phyloP scores from a whole-genome alignment of 257 asterid species.

The Linderniella brevidens region DNA sequence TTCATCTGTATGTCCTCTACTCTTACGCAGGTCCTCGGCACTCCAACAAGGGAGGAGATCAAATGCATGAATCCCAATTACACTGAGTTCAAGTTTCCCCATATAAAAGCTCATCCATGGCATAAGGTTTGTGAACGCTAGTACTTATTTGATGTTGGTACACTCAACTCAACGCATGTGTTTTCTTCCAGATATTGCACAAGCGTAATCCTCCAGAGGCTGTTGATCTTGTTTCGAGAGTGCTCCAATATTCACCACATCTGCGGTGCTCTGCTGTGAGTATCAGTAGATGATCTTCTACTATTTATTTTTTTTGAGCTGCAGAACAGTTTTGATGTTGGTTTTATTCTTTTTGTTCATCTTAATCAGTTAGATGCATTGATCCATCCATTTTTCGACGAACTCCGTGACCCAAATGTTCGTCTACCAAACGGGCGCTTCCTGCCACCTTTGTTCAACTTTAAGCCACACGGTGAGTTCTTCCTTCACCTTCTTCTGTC shows the following conservation, averaged over 20 bases:
- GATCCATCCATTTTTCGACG: conserved; percentile 56
- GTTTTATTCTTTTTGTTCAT: no score
- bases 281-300: background rate
- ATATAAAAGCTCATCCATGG: conserved; percentile 73
- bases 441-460: conserved; percentile 58
- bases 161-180: background rate
- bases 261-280: conserved; percentile 67
- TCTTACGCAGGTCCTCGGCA: conserved; percentile 47
- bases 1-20: background rate
- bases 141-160: background rate
- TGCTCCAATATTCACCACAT: conserved; percentile 59
- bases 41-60: conserved; percentile 76
- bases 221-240: conserved; percentile 58
- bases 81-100: conserved; percentile 62
- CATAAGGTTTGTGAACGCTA: conserved; percentile 33
- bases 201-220: conserved; percentile 67
- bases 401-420: conserved; percentile 49
- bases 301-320: background rate
- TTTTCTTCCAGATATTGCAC: conserved; percentile 38
- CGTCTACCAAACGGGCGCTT: conserved; percentile 53
- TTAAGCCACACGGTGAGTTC: conserved; percentile 31
- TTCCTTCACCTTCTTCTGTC: background rate
- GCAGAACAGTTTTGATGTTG: no score
- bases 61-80: conserved; percentile 75
- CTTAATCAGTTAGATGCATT: conserved; percentile 43